phyloP scores from a whole-genome alignment of 768 basidiomycete species.

The Porphyrellus cyaneotinctus region DNA sequence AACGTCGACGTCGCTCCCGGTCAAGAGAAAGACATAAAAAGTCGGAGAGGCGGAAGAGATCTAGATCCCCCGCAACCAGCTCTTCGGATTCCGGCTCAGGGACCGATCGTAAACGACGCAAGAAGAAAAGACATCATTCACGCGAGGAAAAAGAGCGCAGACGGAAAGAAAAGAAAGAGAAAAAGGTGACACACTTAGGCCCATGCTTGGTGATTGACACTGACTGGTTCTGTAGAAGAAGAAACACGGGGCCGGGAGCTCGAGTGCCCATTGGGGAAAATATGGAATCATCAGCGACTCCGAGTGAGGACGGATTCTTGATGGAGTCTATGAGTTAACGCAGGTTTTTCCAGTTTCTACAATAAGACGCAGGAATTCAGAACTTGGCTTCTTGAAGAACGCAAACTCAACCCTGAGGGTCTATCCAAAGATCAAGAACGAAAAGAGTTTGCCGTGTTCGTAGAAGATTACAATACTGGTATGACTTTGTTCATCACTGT shows the following conservation, averaged over 20 bases:
- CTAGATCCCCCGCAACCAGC: slow-evolving; percentile 39
- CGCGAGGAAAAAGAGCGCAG: slow-evolving; percentile 49
- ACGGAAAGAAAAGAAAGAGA: slow-evolving; percentile 67
- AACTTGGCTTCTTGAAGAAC: slow-evolving; percentile 91
- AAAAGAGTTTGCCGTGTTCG: slow-evolving; percentile 79
- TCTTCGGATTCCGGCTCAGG: slow-evolving; percentile 34
- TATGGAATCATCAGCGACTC: slow-evolving; percentile 81
- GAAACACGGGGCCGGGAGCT: slow-evolving; percentile 43
- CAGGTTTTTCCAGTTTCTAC: slow-evolving; percentile 56
- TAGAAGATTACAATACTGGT: slow-evolving; percentile 86
- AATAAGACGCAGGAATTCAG: slow-evolving; percentile 84
- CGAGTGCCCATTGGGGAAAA: slow-evolving; percentile 76
- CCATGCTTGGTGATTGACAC: background rate
- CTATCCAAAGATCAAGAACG: slow-evolving; percentile 79
- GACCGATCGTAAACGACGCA: slow-evolving; percentile 36
- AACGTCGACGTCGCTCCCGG: slow-evolving; percentile 32
- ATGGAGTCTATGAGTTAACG: slow-evolving; percentile 12
- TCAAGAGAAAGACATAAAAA: slow-evolving; percentile 31
- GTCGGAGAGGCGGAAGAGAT: slow-evolving; percentile 28
- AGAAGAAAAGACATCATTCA: slow-evolving; percentile 44
- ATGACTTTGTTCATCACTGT: slow-evolving; percentile 10
- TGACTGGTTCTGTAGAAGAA: slow-evolving; percentile 48
- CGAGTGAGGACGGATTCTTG: slow-evolving; percentile 53
- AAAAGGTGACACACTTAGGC: slow-evolving; percentile 44
- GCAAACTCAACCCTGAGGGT: slow-evolving; percentile 86